Evolutionary conservation across 306 rosid species (phyloP).

Genomic region (Castanea mollissima): DNA sequence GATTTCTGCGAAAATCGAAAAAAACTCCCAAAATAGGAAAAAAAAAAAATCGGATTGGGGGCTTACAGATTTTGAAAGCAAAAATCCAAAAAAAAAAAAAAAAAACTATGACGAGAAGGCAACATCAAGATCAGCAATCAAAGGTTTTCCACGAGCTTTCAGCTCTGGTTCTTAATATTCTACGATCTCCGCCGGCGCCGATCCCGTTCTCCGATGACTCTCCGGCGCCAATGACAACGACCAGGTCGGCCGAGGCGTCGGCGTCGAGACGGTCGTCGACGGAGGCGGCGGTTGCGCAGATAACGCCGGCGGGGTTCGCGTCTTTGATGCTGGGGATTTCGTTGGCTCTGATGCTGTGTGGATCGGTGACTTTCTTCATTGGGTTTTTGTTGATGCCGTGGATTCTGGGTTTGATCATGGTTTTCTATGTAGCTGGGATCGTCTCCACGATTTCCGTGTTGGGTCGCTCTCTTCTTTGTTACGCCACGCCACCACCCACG

Average conservation of each 20-base stretch:
- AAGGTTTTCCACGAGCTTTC: conserved; percentile 68
- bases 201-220: conserved; percentile 38
- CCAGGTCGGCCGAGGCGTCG: conserved; percentile 1
- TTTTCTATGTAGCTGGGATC: conserved; percentile 69
- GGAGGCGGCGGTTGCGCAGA: conserved; percentile 29
- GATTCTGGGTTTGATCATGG: conserved; percentile 74
- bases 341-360: conserved; percentile 84
- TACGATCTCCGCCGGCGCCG: conserved; percentile 63
- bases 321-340: conserved; percentile 78
- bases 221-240: neutral
- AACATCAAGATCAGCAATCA: conserved; percentile 50
- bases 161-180: conserved; percentile 61
- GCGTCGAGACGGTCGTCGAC: conserved; percentile 12
- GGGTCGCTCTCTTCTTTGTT: conserved; percentile 70
- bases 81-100: neutral
- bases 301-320: conserved; percentile 80
- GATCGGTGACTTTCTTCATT: conserved; percentile 84
- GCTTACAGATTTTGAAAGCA: neutral
- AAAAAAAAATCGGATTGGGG: neutral
- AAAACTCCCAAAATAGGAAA: no score
- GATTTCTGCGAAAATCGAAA: neutral
- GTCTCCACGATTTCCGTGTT: conserved; percentile 58
- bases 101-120: conserved; percentile 41
- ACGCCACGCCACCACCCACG: conserved; percentile 35
- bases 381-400: conserved; percentile 94